These are phyloP conservation scores for Aphanocladium album DNA, from an alignment of 2,329 filamentous ascomycete genomes.

Conservation along the genomic window DNA sequence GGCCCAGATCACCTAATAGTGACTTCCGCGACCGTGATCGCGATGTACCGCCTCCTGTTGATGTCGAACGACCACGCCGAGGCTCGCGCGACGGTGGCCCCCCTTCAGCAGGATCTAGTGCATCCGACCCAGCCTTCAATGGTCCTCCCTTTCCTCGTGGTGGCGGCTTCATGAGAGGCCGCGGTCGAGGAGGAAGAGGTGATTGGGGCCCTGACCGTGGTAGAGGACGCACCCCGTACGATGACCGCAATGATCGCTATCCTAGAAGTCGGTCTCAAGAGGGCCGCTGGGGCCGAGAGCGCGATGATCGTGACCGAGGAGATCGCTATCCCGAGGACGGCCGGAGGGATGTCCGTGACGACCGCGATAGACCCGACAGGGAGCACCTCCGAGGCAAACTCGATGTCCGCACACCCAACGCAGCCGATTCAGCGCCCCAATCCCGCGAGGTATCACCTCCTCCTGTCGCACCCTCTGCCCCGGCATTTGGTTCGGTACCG, in stretches of 20 bases:
- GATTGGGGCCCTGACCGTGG: constrained; percentile 42
- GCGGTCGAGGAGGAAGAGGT: constrained; percentile 41
- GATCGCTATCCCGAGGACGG: constrained; percentile 39
- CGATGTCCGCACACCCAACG: constrained; percentile 42
- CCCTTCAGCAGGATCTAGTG: constrained; percentile 64
- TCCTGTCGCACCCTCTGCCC: constrained; percentile 52
- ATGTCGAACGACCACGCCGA: constrained; percentile 61
- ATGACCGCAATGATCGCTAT: constrained; percentile 58
- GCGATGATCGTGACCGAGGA: constrained; percentile 49
- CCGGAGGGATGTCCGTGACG: constrained; percentile 42
- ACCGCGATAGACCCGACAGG: constrained; percentile 42
- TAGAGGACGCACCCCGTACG: constrained; percentile 53
- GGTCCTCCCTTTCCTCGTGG: constrained; percentile 48
- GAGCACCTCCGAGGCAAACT: constrained; percentile 45
- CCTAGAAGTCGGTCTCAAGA: constrained; percentile 62
- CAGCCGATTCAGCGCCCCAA: constrained; percentile 42
- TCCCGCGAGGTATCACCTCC: constrained; percentile 52
- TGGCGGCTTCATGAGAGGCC: constrained; percentile 51
- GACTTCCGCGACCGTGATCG: constrained; percentile 58
- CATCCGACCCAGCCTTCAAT: constrained; percentile 61
- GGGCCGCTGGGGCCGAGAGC: constrained; percentile 53
- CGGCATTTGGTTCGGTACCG: constrained; percentile 52
- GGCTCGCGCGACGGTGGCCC: constrained; percentile 67
- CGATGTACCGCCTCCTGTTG: constrained; percentile 57
- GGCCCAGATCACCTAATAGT: constrained; percentile 61